Percentiles rank a stretch among this genome's conserved stretches.
Conservation (phyloP, 208 protist species). For the Trypanosoma caninum region DNA sequence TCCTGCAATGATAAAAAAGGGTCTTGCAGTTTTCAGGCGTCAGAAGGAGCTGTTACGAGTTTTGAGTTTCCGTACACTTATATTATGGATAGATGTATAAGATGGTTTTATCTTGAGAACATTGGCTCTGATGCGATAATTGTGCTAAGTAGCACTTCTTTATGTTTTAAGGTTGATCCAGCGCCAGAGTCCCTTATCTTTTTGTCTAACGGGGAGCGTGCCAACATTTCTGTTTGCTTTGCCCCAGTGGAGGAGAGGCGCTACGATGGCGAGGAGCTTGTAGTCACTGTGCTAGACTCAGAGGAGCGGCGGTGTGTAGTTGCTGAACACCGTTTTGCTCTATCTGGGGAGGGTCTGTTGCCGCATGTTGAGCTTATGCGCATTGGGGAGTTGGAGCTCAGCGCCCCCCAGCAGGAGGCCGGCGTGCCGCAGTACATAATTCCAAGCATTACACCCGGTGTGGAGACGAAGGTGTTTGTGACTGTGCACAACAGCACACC, state of each 20-base stretch:
- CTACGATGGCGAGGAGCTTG: constrained; percentile 41
- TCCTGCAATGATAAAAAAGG: not conserved
- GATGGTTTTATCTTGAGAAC: constrained; percentile 71
- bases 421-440: constrained; percentile 43
- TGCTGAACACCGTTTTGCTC: constrained; percentile 43
- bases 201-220: constrained; percentile 33
- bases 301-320: constrained; percentile 42
- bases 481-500: constrained; percentile 60
- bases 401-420: not conserved
- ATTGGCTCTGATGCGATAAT: constrained; percentile 66
- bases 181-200: constrained; percentile 22
- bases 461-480: constrained; percentile 43
- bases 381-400: constrained; percentile 44
- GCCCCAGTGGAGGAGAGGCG: constrained; percentile 44
- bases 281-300: constrained; percentile 41
- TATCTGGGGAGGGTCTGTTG: constrained; percentile 59
- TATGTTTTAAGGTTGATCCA: constrained; percentile 43
- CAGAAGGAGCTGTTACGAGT: not conserved
- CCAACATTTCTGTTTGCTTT: constrained; percentile 60
- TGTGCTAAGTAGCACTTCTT: constrained; percentile 47
- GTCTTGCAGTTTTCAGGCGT: not conserved
- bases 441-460: constrained; percentile 52
- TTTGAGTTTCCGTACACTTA: constrained; percentile 56
- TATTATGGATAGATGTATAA: constrained; percentile 35
- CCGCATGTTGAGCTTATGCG: constrained; percentile 60